phyloP scores from a whole-genome alignment of 2,329 filamentous ascomycete species.

The Tolypocladium endophyticum region DNA sequence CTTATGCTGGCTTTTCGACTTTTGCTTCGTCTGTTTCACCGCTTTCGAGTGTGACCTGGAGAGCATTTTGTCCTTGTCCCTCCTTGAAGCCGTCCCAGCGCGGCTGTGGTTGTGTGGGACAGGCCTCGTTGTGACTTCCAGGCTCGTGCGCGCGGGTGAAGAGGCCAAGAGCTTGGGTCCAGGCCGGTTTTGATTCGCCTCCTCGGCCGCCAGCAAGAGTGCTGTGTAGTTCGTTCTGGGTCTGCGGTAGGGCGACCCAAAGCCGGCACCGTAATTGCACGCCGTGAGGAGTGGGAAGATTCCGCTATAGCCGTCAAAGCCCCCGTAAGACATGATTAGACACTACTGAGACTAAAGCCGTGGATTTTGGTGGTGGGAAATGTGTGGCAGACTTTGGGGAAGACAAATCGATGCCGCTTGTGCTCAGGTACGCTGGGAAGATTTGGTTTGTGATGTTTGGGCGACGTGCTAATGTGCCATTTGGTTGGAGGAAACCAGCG shows the following conservation, averaged over 20 bases:
- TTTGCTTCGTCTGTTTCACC: neutral
- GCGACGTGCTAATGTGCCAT: neutral
- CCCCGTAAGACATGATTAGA: neutral
- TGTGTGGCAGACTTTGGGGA: neutral
- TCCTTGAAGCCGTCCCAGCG: neutral
- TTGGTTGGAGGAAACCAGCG: neutral
- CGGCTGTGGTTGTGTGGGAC: neutral
- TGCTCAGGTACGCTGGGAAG: neutral
- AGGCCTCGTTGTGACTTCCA: neutral
- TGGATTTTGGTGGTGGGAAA: neutral
- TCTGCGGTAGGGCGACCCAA: neutral
- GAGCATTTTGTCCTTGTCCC: neutral
- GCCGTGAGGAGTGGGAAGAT: no score
- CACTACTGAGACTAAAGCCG: neutral
- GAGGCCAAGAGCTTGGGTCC: neutral
- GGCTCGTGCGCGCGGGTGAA: neutral
- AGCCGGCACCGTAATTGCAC: neutral
- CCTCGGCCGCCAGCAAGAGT: no score
- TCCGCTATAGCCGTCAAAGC: no score
- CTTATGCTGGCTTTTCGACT: neutral
- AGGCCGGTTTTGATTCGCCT: neutral
- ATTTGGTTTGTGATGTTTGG: neutral
- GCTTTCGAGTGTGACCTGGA: neutral
- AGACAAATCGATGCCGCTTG: neutral
- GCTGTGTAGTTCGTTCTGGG: no score